Evolutionary conservation across 108 stramenopile species (phyloP).

Genomic region (Fragilaria crotonensis): DNA sequence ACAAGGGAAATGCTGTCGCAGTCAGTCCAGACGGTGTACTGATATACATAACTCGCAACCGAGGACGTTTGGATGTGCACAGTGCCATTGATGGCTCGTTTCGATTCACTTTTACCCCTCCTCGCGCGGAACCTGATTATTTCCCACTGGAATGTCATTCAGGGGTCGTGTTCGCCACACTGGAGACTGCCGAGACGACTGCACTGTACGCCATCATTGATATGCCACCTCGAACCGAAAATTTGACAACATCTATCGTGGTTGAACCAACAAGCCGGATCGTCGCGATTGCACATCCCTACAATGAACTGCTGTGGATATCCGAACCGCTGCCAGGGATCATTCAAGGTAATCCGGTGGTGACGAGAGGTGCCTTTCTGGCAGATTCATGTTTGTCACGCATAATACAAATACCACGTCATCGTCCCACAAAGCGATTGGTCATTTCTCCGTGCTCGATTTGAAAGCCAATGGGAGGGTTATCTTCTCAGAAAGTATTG

Average conservation of each 20-base stretch:
- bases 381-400: not conserved
- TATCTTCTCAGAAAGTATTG: conserved; percentile 1
- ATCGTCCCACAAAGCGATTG: not conserved
- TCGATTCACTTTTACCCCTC: not conserved
- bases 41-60: conserved; percentile 1
- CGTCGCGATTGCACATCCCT: conserved; percentile 1
- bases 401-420: not conserved
- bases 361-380: not conserved
- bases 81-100: conserved; percentile 2
- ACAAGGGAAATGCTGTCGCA: conserved; percentile 1
- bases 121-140: not conserved
- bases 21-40: not conserved
- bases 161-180: not conserved
- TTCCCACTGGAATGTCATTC: not conserved
- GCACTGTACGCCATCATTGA: not conserved
- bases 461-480: not conserved
- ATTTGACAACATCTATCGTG: no score
- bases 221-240: not conserved
- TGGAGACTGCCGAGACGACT: not conserved
- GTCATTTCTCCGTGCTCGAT: conserved; percentile 3
- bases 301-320: not conserved
- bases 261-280: conserved; percentile 2
- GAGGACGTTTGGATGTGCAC: not conserved
- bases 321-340: conserved; percentile 2
- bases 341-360: conserved; percentile 1